Percentiles rank a stretch among this genome's conserved stretches.
Conservation (phyloP, 2,329 filamentous ascomycete genomes). For the Ophiocordyceps australis region DNA sequence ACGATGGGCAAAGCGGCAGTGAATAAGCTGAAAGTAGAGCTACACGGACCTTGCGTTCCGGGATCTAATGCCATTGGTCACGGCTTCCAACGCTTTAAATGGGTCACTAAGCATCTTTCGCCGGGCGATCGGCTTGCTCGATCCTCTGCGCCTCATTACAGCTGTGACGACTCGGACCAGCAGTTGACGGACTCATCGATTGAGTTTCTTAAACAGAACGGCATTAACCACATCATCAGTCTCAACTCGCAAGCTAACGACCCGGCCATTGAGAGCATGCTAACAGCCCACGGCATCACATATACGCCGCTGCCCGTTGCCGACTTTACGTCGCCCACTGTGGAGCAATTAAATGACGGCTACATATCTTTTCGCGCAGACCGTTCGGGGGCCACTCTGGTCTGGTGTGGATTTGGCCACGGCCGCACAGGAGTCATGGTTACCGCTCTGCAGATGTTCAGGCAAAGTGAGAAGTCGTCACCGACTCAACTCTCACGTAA, state of each 20-base stretch:
- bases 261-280: neutral
- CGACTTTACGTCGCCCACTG: neutral
- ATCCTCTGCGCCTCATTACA: neutral
- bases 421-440: conserved; percentile 2
- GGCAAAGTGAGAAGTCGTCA: neutral
- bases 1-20: too few relatives aligned
- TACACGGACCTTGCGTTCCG: too few relatives aligned
- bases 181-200: neutral
- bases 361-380: neutral
- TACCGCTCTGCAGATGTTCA: conserved; percentile 1
- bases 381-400: neutral
- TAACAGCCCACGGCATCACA: neutral
- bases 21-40: too few relatives aligned
- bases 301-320: neutral
- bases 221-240: conserved; percentile 1
- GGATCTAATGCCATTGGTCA: too few relatives aligned
- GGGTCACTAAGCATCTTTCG: neutral
- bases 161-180: neutral
- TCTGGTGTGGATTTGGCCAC: too few relatives aligned
- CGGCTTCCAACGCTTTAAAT: neutral
- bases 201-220: neutral
- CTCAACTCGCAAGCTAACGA: neutral
- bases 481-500: neutral
- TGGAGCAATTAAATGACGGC: neutral
- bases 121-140: neutral